Conservation (phyloP, 2,329 filamentous ascomycete species). For the Xylaria sp. region DNA sequence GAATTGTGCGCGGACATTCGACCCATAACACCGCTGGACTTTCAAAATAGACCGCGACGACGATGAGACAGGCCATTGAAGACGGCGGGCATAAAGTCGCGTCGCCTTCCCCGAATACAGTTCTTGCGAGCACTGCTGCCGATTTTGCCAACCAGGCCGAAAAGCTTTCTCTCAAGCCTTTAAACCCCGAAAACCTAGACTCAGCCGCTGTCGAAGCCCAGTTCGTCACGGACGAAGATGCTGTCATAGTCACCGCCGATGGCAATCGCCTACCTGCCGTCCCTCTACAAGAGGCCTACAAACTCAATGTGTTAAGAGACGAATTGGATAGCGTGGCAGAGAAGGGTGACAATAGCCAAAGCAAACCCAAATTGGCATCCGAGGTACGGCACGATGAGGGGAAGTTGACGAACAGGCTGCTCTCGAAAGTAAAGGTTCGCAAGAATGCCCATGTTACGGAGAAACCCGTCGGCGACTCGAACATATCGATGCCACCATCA, state of each 20-base stretch:
- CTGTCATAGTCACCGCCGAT: slow-evolving; percentile 74
- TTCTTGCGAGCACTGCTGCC: slow-evolving; percentile 56
- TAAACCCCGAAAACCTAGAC: slow-evolving; percentile 44
- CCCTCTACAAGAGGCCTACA: slow-evolving; percentile 74
- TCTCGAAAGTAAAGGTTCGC: slow-evolving; percentile 31
- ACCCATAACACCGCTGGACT: neutral
- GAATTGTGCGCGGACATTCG: neutral
- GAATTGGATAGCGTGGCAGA: slow-evolving; percentile 51
- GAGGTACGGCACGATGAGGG: slow-evolving; percentile 38
- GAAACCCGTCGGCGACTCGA: slow-evolving; percentile 58
- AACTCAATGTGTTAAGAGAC: slow-evolving; percentile 71
- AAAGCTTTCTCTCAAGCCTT: slow-evolving; percentile 59
- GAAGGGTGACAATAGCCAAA: slow-evolving; percentile 45
- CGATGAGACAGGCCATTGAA: slow-evolving; percentile 37
- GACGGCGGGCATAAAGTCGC: slow-evolving; percentile 31
- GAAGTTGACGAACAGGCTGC: slow-evolving; percentile 22
- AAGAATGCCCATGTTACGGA: slow-evolving; percentile 52
- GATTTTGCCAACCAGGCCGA: slow-evolving; percentile 71
- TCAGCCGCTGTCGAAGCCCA: slow-evolving; percentile 69
- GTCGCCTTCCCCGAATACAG: slow-evolving; percentile 38
- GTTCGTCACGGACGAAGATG: slow-evolving; percentile 76
- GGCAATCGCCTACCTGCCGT: slow-evolving; percentile 74
- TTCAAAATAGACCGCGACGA: neutral
- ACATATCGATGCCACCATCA: slow-evolving; percentile 66
- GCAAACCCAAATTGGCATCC: slow-evolving; percentile 16